Percentiles rank a stretch among this genome's conserved stretches.
Evolutionary conservation across 345 rosid species (phyloP).

Genomic region (Ceriops decandra): DNA sequence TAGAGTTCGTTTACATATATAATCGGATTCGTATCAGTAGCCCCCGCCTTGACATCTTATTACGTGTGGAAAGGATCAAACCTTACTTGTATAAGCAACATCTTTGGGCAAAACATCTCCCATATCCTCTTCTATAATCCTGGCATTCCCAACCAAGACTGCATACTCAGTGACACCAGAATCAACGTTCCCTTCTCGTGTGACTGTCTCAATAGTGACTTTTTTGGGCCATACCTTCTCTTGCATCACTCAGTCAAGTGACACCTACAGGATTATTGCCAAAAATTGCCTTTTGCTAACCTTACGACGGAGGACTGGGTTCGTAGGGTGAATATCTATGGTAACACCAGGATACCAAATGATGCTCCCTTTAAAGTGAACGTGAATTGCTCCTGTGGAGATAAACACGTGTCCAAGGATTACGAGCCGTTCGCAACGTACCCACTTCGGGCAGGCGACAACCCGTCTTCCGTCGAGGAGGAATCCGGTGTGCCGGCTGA

Average conservation of each 20-base stretch:
- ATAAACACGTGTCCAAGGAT: conserved; percentile 39
- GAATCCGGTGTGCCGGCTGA: conserved; percentile 29
- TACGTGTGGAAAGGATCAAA: conserved; percentile 34
- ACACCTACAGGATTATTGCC: no score
- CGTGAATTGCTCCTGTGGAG: conserved; percentile 75
- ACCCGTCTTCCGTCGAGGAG: conserved; percentile 38
- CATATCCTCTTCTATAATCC: conserved; percentile 35
- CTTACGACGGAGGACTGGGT: no score
- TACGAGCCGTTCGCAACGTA: conserved; percentile 64
- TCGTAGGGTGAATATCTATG: conserved; percentile 32
- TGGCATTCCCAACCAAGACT: conserved; percentile 35
- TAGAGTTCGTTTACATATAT: no score
- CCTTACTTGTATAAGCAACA: conserved; percentile 43
- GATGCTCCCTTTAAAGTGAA: conserved; percentile 40
- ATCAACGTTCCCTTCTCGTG: conserved; percentile 69
- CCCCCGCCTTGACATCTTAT: conserved; percentile 61
- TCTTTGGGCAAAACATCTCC: conserved; percentile 26
- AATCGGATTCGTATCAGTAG: no score
- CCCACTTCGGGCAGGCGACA: conserved; percentile 59
- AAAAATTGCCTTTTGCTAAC: not conserved
- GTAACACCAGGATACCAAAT: conserved; percentile 33
- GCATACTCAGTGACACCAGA: conserved; percentile 22
- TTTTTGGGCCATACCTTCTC: no score
- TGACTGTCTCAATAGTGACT: conserved; percentile 36
- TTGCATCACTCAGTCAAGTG: no score